phyloP scores from a whole-genome alignment of 176 grass and related monocot species.

The Tillandsia fasciculata region DNA sequence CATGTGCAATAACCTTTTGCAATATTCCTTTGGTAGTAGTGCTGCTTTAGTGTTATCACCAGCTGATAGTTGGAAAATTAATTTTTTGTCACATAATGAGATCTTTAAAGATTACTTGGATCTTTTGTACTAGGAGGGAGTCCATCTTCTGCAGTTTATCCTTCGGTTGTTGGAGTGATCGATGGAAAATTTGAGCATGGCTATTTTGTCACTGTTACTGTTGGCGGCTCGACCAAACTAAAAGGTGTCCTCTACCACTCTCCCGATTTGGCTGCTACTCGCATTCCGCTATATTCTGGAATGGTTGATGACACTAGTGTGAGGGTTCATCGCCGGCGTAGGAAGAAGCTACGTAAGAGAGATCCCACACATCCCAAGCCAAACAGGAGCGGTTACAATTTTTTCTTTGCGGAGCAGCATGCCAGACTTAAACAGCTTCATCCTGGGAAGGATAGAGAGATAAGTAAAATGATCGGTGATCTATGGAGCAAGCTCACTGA shows the following conservation, averaged over 20 bases:
- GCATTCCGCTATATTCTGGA: slow-evolving; percentile 20
- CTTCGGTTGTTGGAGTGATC: slow-evolving; percentile 53
- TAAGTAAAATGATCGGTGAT: slow-evolving; percentile 85
- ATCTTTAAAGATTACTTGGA: not conserved
- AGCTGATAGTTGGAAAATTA: no score
- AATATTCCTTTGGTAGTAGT: not conserved
- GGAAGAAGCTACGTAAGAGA: slow-evolving; percentile 62
- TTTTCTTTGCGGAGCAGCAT: slow-evolving; percentile 92
- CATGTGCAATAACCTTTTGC: not conserved
- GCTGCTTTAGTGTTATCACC: not conserved
- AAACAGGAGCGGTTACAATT: slow-evolving; percentile 92
- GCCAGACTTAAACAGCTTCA: slow-evolving; percentile 61
- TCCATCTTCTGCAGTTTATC: slow-evolving; percentile 26
- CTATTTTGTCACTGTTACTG: slow-evolving; percentile 69
- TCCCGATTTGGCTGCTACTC: slow-evolving; percentile 27
- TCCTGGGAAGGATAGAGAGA: slow-evolving; percentile 67
- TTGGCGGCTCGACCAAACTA: slow-evolving; percentile 63
- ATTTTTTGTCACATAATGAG: no score
- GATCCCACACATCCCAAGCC: slow-evolving; percentile 87
- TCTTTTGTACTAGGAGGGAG: slow-evolving; percentile 17
- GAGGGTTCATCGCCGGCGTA: slow-evolving; percentile 32
- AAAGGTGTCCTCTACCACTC: slow-evolving; percentile 81
- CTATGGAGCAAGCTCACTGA: slow-evolving; percentile 62
- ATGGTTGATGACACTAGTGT: slow-evolving; percentile 25
- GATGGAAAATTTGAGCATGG: slow-evolving; percentile 93